phyloP scores from a whole-genome alignment of 495 filamentous ascomycete species.

The Baudoinia panamericana region DNA sequence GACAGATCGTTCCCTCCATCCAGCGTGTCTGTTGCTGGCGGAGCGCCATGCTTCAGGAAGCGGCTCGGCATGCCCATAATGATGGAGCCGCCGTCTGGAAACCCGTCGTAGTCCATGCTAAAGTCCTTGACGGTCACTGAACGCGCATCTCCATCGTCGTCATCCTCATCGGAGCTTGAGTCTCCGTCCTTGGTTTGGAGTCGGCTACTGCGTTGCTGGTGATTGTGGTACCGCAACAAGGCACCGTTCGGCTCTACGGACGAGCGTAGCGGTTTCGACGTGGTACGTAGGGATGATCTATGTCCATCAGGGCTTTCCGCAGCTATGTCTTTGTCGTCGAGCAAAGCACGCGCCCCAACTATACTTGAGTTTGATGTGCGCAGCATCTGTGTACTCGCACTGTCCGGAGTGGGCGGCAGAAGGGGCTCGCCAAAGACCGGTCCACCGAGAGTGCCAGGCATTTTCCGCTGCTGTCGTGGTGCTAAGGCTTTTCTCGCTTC shows the following conservation, averaged over 20 bases:
- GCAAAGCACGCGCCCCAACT: constrained; percentile 10
- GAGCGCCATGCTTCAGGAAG: constrained; percentile 14
- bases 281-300: constrained; percentile 4
- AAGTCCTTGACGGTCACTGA: constrained; percentile 8
- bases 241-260: constrained; percentile 14
- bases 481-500: neutral
- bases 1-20: constrained; percentile 9
- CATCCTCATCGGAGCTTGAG: constrained; percentile 4
- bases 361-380: constrained; percentile 16
- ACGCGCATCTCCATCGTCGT: neutral
- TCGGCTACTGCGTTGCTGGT: too few relatives aligned
- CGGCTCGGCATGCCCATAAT: constrained; percentile 20
- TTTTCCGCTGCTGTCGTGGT: neutral
- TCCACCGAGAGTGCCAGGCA: constrained; percentile 1
- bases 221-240: constrained; percentile 3
- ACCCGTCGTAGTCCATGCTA: constrained; percentile 16
- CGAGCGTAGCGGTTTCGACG: constrained; percentile 12
- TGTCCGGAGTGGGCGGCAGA: constrained; percentile 20
- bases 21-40: constrained; percentile 1
- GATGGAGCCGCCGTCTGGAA: constrained; percentile 21
- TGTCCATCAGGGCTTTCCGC: constrained; percentile 8
- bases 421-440: constrained; percentile 16
- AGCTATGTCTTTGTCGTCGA: constrained; percentile 13
- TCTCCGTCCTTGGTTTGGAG: constrained; percentile 1
- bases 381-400: constrained; percentile 16